Percentiles rank a stretch among this genome's conserved stretches.
phyloP scores from a whole-genome alignment of 192 early-diverging fungal species.

The Gonapodya prolifera region DNA sequence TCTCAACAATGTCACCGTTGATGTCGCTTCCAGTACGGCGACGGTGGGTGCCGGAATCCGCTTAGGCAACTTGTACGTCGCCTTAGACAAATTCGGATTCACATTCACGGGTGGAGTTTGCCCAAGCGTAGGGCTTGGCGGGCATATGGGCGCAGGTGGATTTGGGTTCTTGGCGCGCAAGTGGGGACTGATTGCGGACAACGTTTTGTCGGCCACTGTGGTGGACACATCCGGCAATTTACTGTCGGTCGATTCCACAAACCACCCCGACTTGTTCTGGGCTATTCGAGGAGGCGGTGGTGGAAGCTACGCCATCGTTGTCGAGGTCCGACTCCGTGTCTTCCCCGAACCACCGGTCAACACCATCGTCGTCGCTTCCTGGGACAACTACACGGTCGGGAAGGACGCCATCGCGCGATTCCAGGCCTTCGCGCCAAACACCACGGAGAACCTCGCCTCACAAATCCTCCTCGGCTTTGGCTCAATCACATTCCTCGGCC shows the following conservation, averaged over 20 bases:
- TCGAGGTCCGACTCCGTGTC: conserved; percentile 17
- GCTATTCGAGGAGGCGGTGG: conserved; percentile 48
- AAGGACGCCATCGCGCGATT: background rate
- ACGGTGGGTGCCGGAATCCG: conserved; percentile 36
- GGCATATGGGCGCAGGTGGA: conserved; percentile 42
- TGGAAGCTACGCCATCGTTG: conserved; percentile 31
- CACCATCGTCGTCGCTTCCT: background rate
- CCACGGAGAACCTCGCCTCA: background rate
- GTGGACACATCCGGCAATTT: conserved; percentile 35
- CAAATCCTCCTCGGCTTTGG: background rate
- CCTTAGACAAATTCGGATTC: conserved; percentile 20
- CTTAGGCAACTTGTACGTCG: conserved; percentile 34
- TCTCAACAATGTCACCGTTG: conserved; percentile 14
- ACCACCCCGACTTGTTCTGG: conserved; percentile 47
- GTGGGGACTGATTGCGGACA: conserved; percentile 37
- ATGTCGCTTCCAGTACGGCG: conserved; percentile 10
- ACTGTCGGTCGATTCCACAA: conserved; percentile 14
- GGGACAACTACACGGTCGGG: background rate
- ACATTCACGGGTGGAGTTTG: conserved; percentile 37
- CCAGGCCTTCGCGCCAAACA: background rate
- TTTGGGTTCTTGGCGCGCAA: conserved; percentile 34
- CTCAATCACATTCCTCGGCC: background rate
- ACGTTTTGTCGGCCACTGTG: conserved; percentile 26
- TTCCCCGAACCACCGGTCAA: background rate
- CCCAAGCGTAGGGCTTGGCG: conserved; percentile 46